Evolutionary conservation across 208 protist genomes (phyloP).

Genomic region (Balamuthia mandrillaris): DNA sequence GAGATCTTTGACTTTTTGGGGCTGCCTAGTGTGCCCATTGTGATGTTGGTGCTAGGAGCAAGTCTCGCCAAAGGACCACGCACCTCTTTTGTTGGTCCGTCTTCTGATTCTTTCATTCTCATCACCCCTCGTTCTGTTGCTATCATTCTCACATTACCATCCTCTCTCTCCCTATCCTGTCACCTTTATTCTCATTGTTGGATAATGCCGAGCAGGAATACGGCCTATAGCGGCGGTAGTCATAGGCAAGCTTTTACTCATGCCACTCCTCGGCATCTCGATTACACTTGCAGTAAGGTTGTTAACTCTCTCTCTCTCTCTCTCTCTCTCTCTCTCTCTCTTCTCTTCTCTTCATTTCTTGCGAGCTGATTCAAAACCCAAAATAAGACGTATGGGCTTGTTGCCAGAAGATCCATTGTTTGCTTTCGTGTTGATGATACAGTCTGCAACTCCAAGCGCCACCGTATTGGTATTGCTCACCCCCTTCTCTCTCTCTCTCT

Average conservation of each 20-base stretch:
- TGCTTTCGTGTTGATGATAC: not conserved
- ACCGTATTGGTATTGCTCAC: not conserved
- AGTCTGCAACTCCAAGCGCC: not conserved
- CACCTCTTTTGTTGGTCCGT: not conserved
- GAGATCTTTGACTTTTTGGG: not conserved
- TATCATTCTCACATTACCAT: not conserved
- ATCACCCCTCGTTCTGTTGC: not conserved
- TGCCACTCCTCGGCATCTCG: not conserved
- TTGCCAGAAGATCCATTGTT: conserved; percentile 2
- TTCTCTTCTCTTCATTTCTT: no score
- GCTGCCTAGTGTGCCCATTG: not conserved
- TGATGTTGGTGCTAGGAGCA: not conserved
- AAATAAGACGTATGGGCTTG: not conserved
- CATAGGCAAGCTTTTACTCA: not conserved
- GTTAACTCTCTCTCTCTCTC: no score
- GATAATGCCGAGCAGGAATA: not conserved
- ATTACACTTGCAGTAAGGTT: not conserved
- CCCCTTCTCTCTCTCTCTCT: not conserved
- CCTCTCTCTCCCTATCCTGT: not conserved
- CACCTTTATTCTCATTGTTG: not conserved
- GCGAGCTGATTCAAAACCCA: no score
- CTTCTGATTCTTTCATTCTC: not conserved
- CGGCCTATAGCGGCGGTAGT: not conserved
- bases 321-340: no score
- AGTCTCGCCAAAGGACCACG: not conserved